Conservation (phyloP, 2,329 filamentous ascomycete species). For the Sporothrix protearum region DNA sequence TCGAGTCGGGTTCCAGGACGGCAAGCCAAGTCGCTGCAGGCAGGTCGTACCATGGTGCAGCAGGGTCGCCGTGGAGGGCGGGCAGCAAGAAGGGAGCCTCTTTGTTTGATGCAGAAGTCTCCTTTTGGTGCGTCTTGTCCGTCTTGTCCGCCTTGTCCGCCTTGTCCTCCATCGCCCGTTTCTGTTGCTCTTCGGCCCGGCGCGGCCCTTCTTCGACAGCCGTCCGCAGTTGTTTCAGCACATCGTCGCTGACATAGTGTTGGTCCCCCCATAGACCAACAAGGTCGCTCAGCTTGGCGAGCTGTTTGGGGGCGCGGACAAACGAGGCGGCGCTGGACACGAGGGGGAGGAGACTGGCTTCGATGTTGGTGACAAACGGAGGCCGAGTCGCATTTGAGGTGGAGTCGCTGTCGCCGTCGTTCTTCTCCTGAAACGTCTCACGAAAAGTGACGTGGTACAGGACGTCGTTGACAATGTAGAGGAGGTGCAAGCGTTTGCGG, state of each 20-base stretch:
- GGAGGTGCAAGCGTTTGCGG: slow-evolving; percentile 68
- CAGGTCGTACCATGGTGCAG: slow-evolving; percentile 73
- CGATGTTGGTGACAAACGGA: slow-evolving; percentile 54
- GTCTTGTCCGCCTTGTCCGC: slow-evolving; percentile 22
- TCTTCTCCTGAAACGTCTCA: slow-evolving; percentile 40
- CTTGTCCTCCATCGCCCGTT: neutral
- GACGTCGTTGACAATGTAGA: slow-evolving; percentile 76
- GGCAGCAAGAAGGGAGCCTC: slow-evolving; percentile 67
- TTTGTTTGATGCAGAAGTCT: neutral
- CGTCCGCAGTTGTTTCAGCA: slow-evolving; percentile 57
- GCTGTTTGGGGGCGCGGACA: slow-evolving; percentile 61
- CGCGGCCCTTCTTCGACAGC: slow-evolving; percentile 43
- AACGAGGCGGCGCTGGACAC: slow-evolving; percentile 55
- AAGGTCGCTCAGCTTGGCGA: slow-evolving; percentile 60
- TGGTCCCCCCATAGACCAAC: slow-evolving; percentile 68
- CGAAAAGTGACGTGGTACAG: slow-evolving; percentile 64
- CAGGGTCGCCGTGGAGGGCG: slow-evolving; percentile 69
- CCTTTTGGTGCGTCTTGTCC: slow-evolving; percentile 32
- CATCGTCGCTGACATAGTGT: slow-evolving; percentile 53
- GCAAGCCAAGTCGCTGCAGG: slow-evolving; percentile 79
- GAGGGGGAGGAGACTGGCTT: slow-evolving; percentile 60
- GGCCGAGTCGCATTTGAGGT: slow-evolving; percentile 32
- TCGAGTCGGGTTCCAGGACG: slow-evolving; percentile 72
- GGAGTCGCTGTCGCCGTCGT: slow-evolving; percentile 31
- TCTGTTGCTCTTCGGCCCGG: slow-evolving; percentile 34